phyloP scores from a whole-genome alignment of 768 basidiomycete species.

The Suillus bovinus region DNA sequence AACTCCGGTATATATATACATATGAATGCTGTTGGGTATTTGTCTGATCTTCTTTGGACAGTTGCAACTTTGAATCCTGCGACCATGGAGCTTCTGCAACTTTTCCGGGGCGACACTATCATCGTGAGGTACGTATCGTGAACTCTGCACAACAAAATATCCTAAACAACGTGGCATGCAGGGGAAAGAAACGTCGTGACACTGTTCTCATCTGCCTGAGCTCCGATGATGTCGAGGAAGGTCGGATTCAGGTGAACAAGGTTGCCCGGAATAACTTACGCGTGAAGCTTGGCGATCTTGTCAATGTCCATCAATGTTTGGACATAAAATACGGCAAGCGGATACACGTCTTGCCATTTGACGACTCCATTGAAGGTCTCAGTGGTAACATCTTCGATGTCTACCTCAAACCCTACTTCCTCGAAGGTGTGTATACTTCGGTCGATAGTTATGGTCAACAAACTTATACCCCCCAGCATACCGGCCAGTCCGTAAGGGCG shows the following conservation, averaged over 20 bases:
- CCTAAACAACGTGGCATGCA: conserved; percentile 29
- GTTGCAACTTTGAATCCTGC: conserved; percentile 95
- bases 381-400: conserved; percentile 99
- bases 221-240: conserved; percentile 96
- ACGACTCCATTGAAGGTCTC: conserved; percentile 96
- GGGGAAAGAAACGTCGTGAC: conserved; percentile 97
- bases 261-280: conserved; percentile 99
- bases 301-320: conserved; percentile 92
- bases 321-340: conserved; percentile 99
- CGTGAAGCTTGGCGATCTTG: conserved; percentile 95
- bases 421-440: conserved; percentile 64
- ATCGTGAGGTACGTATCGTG: conserved; percentile 72
- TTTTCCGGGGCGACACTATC: conserved; percentile 97
- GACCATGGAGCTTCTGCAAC: conserved; percentile 91
- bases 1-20: conserved; percentile 76
- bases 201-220: conserved; percentile 97
- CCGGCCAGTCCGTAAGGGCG: conserved; percentile 94
- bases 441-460: neutral
- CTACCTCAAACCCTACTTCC: conserved; percentile 98
- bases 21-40: conserved; percentile 15
- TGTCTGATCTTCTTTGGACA: conserved; percentile 25
- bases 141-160: neutral
- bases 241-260: conserved; percentile 98
- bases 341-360: conserved; percentile 95
- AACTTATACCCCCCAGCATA: conserved; percentile 54